phyloP scores from a whole-genome alignment of 108 stramenopile genomes.

The Nannochloropsis salina region DNA sequence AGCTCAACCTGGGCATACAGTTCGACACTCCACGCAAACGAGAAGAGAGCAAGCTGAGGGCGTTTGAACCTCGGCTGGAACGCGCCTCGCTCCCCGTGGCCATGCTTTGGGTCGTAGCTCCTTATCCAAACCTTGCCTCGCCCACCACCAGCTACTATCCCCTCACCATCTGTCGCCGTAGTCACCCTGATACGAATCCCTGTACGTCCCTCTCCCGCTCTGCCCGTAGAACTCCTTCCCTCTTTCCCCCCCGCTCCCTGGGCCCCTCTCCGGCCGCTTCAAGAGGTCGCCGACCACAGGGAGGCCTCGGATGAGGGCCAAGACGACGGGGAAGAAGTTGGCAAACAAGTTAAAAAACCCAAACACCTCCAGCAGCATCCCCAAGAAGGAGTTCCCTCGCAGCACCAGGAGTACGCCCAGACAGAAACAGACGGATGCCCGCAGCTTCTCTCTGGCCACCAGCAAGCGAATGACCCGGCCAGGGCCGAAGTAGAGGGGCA shows the following conservation, averaged over 20 bases:
- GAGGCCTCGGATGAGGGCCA: slow-evolving; percentile 62
- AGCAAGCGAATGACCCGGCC: slow-evolving; percentile 75
- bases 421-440: slow-evolving; percentile 61
- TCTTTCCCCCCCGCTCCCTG: background rate
- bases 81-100: too few species aligned
- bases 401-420: slow-evolving; percentile 59
- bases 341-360: slow-evolving; percentile 87
- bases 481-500: slow-evolving; percentile 79
- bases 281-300: slow-evolving; percentile 57
- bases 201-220: background rate
- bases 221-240: background rate
- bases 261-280: background rate
- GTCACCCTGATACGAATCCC: background rate
- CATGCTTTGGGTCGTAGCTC: too few species aligned
- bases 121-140: too few species aligned
- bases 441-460: slow-evolving; percentile 70
- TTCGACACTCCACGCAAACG: too few species aligned
- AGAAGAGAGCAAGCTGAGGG: too few species aligned
- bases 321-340: slow-evolving; percentile 76
- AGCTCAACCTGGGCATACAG: too few species aligned
- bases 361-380: slow-evolving; percentile 78
- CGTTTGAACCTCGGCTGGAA: too few species aligned
- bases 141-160: background rate
- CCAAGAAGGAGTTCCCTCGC: slow-evolving; percentile 74
- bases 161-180: background rate